These are phyloP conservation scores for Mrakia frigida DNA, from an alignment of 768 basidiomycete species.

Conservation along the genomic window DNA sequence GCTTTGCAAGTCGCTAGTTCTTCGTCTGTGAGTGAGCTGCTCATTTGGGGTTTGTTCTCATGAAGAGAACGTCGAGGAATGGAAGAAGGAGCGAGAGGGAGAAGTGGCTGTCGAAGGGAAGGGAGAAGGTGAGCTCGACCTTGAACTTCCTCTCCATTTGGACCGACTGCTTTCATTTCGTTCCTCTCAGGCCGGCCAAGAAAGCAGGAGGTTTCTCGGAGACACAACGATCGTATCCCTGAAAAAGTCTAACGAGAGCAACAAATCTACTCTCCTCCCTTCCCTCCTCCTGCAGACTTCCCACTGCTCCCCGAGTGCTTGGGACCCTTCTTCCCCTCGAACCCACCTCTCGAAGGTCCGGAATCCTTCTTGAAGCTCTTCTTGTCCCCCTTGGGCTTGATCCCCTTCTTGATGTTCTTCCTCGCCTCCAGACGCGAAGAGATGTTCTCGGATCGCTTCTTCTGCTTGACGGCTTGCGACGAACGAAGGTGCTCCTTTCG, in stretches of 20 bases:
- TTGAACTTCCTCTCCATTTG: background rate
- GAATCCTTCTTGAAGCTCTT: slow-evolving; percentile 31
- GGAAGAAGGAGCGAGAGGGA: background rate
- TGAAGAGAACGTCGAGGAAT: background rate
- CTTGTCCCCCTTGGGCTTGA: slow-evolving; percentile 49
- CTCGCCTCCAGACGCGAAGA: slow-evolving; percentile 73
- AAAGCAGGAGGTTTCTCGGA: no score
- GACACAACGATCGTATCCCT: no score
- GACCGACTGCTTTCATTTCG: background rate
- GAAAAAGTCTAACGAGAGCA: no score
- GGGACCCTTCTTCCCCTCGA: slow-evolving; percentile 32
- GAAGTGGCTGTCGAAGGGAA: background rate
- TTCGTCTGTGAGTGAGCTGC: background rate
- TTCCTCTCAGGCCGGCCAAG: no score
- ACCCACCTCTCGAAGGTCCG: slow-evolving; percentile 23
- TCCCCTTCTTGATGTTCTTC: slow-evolving; percentile 57
- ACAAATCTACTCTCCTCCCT: slow-evolving; percentile 5
- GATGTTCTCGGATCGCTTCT: slow-evolving; percentile 88
- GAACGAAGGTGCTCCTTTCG: slow-evolving; percentile 71
- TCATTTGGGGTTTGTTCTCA: background rate
- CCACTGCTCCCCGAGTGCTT: background rate
- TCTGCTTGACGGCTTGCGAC: slow-evolving; percentile 76
- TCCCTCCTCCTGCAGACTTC: background rate
- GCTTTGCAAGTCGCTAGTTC: background rate
- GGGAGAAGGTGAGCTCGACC: background rate